Evolutionary conservation across 1,139 yeast genomes (phyloP), one percentile per base, ranked within the genome.

Genomic region (Schizosaccharomyces versatilis): DNA sequence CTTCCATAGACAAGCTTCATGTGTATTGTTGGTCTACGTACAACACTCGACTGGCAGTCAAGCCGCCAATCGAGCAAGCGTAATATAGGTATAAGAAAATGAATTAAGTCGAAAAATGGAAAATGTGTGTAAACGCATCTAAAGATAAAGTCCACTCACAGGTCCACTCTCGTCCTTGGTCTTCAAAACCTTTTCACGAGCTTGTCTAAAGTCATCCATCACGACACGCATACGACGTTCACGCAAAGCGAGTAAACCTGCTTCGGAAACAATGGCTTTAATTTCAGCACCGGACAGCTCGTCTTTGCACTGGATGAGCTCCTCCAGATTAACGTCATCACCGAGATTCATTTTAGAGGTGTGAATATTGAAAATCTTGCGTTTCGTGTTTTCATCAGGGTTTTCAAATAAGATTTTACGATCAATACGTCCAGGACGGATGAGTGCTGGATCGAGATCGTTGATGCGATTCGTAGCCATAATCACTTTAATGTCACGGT

Each of bases 391-490:
- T 54, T 93, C 79, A 67, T 90, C 98, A 19, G 98, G 98, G 66
- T 84, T 86, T 70, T 90, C 97, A 70, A 93, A 93, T 65, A 88
- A 73, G 65, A 93, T 93, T 74, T 93, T 93, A 66, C 98, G 79
- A 69, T 93, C 99, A 66, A 93, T 90, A 75, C 99, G 82, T 53
- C 99, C 99, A 0, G 99, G 99, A 70, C 99, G 81, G 63, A 93
- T 86, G 66, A 90, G 77, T 6, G 99, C 99, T 6, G 98, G 98
- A 69, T 93, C 99, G 64, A 93, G 75, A 36, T 86, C 77, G 69
- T 90, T 98, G 63, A 90, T 88, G 67, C 82, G 88, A 70, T 93
- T 93, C 15, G 99, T 93, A 19, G 99, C 99, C 98, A 93, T 90
- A 60, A 93, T 86, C 49, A 93, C 98, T 73, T 93, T 93, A 61